Base-by-base conservation (phyloP, 352 stramenopile species). In the Globisporangium cylindrosporum region DNA sequence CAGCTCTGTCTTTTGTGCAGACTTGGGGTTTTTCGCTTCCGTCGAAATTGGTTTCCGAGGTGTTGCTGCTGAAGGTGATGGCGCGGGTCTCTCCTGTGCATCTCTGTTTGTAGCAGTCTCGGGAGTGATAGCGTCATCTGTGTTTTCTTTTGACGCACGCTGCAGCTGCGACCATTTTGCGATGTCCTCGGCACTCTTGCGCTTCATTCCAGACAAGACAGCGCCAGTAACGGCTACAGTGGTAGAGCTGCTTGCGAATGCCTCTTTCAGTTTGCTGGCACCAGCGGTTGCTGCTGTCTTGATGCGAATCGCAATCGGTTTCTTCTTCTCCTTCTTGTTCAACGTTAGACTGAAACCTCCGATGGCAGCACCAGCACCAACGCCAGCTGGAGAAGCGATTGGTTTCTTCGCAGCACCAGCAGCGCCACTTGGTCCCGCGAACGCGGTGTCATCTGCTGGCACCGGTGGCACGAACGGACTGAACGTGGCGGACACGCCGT, bases 81-180 rank as follows among this genome's bases (percentile, higher is more conserved):
- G 24, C 18, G 43, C 38, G 12, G 38, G 14, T 46, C 38, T 46
- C 12, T 46, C 38, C 14, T 15, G 14, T 46, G 43, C 43, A 22
- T 10, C 18, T 49, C 41, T 49, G 18, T 24, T 51, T 4, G 43
- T 8, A 51, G 43, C 3, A 24, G 43, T 51, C 18, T 51, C 18
- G 18, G 43, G 8, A 51, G 6, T 18, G 36, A 1, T 24, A 6
- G 36, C 38, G 22, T 75, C 32, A 9, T 54, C 32, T 53, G 73
- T 72, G 10, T 72, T 51, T 12, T 73, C 71, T 22, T 72, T 79
- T 6, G 69, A 59, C 34, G 77, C 67, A 1, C 61, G 62, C 53
- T 92, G 84, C 4, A 81, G 72, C 38, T 90, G 86, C 1, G 86
- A 93, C 88, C 86, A 95, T 67, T 93, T 93, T 8, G 86, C 88